These are phyloP conservation scores for Mimosa pudica DNA, from an alignment of 306 rosid species.

Conservation along the genomic window DNA sequence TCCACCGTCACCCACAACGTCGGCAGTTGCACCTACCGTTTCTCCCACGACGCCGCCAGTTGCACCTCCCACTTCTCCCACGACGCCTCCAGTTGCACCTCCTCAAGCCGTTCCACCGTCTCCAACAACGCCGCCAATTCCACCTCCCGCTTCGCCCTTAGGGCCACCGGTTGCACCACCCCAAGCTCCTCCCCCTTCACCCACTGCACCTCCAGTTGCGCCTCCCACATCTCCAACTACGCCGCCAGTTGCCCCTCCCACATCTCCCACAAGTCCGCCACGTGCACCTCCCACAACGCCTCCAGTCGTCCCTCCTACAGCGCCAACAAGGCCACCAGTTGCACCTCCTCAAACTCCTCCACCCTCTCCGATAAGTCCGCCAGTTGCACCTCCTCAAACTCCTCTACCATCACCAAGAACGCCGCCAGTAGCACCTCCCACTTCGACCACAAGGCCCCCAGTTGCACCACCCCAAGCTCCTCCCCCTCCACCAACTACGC, in stretches of 20 bases:
- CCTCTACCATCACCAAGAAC: background rate
- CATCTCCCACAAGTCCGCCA: too few relatives aligned
- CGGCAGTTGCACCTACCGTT: too few relatives aligned
- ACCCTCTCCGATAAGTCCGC: background rate
- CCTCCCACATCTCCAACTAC: too few relatives aligned
- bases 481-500: background rate
- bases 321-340: background rate
- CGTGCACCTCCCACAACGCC: too few relatives aligned
- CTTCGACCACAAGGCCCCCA: background rate
- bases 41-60: background rate
- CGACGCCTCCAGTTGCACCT: too few relatives aligned
- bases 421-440: background rate
- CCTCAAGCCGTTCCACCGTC: too few relatives aligned
- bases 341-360: background rate
- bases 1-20: too few relatives aligned
- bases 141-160: too few relatives aligned
- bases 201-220: accelerated
- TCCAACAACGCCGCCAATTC: too few relatives aligned
- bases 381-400: background rate
- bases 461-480: background rate
- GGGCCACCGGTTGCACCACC: background rate
- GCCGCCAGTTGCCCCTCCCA: too few relatives aligned
- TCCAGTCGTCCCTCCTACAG: background rate
- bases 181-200: background rate
- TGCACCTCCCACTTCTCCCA: too few relatives aligned